Percentiles rank a stretch among this genome's conserved stretches.
Conservation (phyloP, 805 yeast species). For the Candida taoyuanica region DNA sequence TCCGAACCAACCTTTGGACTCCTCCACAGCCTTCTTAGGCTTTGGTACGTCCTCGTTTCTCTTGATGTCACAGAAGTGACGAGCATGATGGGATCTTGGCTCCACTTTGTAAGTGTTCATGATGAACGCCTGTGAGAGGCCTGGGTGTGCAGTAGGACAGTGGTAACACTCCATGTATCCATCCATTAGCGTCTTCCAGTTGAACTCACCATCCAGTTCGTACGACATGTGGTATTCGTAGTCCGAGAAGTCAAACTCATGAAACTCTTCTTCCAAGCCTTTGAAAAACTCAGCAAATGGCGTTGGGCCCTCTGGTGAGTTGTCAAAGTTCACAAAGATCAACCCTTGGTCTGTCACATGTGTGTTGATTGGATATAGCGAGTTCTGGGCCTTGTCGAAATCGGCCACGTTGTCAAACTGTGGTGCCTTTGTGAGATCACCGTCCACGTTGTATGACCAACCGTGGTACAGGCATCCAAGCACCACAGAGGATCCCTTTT, state of each 20-base stretch:
- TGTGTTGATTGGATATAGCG: conserved; percentile 49
- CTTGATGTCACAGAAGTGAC: conserved; percentile 56
- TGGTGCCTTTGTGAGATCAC: conserved; percentile 55
- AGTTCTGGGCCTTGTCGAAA: conserved; percentile 50
- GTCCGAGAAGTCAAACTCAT: conserved; percentile 55
- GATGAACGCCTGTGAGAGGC: conserved; percentile 49
- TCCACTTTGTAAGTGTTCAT: conserved; percentile 65
- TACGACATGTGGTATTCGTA: conserved; percentile 63
- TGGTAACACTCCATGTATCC: conserved; percentile 67
- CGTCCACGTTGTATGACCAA: conserved; percentile 62
- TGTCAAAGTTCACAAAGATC: conserved; percentile 51
- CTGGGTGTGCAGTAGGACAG: conserved; percentile 66
- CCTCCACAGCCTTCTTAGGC: conserved; percentile 29
- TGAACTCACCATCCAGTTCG: conserved; percentile 58
- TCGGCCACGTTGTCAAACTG: conserved; percentile 57
- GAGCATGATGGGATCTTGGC: conserved; percentile 53
- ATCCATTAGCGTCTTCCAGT: conserved; percentile 65
- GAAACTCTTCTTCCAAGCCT: conserved; percentile 48
- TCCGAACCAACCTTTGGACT: conserved; percentile 47
- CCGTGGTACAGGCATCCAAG: conserved; percentile 62
- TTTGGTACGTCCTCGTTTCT: conserved; percentile 30
- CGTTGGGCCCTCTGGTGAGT: conserved; percentile 31
- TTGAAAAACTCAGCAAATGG: conserved; percentile 50
- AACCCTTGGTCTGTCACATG: conserved; percentile 54
- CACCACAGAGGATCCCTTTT: conserved; percentile 52